phyloP scores from a whole-genome alignment of 495 filamentous ascomycete genomes.

The Staphylotrichum longicolle region DNA sequence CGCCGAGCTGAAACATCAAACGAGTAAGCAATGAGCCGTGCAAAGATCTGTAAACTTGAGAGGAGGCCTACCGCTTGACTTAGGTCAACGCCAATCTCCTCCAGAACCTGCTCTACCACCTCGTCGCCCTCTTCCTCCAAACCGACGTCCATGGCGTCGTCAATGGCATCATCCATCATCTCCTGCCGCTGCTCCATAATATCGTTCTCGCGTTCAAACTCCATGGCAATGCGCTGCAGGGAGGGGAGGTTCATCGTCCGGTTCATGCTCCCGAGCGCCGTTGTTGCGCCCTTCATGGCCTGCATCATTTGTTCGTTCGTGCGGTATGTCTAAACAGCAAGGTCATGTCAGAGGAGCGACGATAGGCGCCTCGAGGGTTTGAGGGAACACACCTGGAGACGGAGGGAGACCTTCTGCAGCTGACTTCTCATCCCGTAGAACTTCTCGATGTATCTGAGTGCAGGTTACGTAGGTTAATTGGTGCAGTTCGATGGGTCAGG shows the following conservation, averaged over 20 bases:
- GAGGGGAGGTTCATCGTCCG: constrained; percentile 94
- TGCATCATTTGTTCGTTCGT: constrained; percentile 99
- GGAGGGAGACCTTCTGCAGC: constrained; percentile 88
- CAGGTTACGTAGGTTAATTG: constrained; percentile 12
- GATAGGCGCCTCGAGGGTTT: neutral
- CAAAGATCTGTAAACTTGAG: neutral
- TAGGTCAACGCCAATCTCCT: constrained; percentile 94
- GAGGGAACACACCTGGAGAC: constrained; percentile 71
- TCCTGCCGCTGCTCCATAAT: constrained; percentile 99
- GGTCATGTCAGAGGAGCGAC: constrained; percentile 15
- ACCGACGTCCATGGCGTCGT: constrained; percentile 92
- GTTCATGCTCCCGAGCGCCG: constrained; percentile 93
- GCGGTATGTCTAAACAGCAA: constrained; percentile 70
- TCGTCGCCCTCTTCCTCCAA: constrained; percentile 91
- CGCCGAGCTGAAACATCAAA: constrained; percentile 59
- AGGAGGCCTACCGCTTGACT: constrained; percentile 69
- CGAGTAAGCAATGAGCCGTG: constrained; percentile 18
- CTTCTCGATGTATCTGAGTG: constrained; percentile 83
- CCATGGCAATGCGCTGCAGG: constrained; percentile 95
- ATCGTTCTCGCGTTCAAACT: constrained; percentile 98
- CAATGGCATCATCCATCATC: constrained; percentile 99
- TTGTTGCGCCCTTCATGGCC: constrained; percentile 96
- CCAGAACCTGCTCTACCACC: constrained; percentile 90
- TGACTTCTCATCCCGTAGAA: constrained; percentile 98
- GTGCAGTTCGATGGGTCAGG: neutral